Evolutionary conservation across 1,284 basidiomycete genomes (phyloP), one percentile per base, ranked within the genome.

Genomic region (Ganoderma sp.): DNA sequence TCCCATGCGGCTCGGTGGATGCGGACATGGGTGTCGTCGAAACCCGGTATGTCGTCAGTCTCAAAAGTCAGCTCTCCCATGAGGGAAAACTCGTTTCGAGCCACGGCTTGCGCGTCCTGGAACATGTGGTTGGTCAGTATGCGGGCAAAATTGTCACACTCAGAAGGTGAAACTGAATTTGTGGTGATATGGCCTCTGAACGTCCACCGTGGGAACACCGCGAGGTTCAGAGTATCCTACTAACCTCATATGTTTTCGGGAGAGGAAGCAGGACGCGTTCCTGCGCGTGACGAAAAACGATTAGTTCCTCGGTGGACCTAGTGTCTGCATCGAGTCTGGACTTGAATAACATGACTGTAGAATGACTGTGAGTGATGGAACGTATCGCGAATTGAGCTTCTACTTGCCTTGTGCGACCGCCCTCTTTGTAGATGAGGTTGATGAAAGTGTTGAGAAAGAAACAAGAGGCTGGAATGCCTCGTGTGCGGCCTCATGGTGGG

Each of bases 1-100:
- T 74, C 66, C 77, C 77, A 78, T 37, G 73, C 65, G 3, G 67
- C 61, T 5, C 56, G 65, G 61, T 77, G 74, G 37, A 78, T 75
- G 43, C 75, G 71, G 8, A 76, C 73, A 17, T 59, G 43, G 2
- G 19, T 39, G 5, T 67, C 74, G 1, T 65, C 71, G 25, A 73
- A 73, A 37, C 76, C 73, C 28, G 67, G 64, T 42, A 78, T 68
- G 43, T 75, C 75, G 42, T n/a, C 64, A 2, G 76, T 76, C 61
- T 74, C 73, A 22, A 78, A 73, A 12, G 61, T 22, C 5, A 76
- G 25, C 19, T 70, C 65, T 22, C 61, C 71, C 2, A 34, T 14
- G 2, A 70, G 22, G 25, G 54, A n/a, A 43, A 78, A 77, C 22
- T 72, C 61, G 19, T 64, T 41, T 12, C 59, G 68, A 3, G 71